phyloP scores from a whole-genome alignment of 805 yeast species.

The Kodamaea jinghongensis region DNA sequence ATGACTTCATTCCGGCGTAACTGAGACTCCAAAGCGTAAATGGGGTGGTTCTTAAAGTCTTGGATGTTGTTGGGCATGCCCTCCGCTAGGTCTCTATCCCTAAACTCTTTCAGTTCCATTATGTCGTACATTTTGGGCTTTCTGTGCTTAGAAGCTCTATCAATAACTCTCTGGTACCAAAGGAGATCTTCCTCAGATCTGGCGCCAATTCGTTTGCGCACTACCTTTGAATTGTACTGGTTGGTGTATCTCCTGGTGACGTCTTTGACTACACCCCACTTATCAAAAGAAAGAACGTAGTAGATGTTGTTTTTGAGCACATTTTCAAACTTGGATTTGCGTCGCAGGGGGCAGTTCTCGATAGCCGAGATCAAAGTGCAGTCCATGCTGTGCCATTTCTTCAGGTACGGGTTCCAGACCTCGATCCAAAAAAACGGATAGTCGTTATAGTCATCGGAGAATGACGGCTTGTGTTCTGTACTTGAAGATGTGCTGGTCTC shows the following conservation, averaged over 20 bases:
- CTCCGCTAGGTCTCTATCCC: conserved; percentile 62
- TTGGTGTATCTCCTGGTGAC: conserved; percentile 81
- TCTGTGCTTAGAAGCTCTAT: conserved; percentile 17
- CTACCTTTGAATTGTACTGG: conserved; percentile 66
- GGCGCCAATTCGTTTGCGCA: conserved; percentile 65
- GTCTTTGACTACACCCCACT: conserved; percentile 64
- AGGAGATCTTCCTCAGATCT: conserved; percentile 50
- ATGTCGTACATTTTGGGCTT: conserved; percentile 33
- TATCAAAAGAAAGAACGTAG: conserved; percentile 78
- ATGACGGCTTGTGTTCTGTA: conserved; percentile 8
- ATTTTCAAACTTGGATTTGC: conserved; percentile 57
- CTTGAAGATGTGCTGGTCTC: conserved; percentile 15
- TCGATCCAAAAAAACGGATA: conserved; percentile 74
- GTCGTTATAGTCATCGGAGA: conserved; percentile 20
- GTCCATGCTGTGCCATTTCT: conserved; percentile 84
- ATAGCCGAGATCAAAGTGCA: conserved; percentile 64
- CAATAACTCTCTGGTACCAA: conserved; percentile 59
- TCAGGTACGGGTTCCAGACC: conserved; percentile 76
- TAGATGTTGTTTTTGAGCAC: conserved; percentile 58
- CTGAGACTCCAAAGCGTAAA: conserved; percentile 76
- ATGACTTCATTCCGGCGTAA: conserved; percentile 70
- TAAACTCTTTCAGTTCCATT: conserved; percentile 60
- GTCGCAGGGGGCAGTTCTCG: conserved; percentile 55
- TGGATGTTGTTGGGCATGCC: conserved; percentile 84
- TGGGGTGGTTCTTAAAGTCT: conserved; percentile 85